A percentile compares a stretch with the other conserved stretches of the same genome.
These are phyloP conservation scores for Cryptosporidium viatorum DNA, from an alignment of 169 alveolate genomes.

Conservation along the genomic window DNA sequence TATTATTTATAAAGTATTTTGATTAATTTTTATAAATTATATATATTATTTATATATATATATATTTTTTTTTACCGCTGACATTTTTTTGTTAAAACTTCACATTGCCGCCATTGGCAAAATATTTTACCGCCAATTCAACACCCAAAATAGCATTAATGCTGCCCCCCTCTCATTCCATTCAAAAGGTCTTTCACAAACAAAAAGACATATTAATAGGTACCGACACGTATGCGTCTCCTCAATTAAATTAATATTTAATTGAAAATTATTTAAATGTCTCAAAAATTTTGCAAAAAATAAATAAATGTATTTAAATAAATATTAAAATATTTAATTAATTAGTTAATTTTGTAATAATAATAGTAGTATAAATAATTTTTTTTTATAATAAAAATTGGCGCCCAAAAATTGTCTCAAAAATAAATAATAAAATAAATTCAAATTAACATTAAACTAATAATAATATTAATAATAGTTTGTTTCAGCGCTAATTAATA, in stretches of 20 bases:
- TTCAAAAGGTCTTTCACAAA: neutral
- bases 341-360: too few species aligned
- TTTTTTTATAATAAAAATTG: neutral
- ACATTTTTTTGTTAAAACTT: too few species aligned
- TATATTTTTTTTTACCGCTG: too few species aligned
- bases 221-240: neutral
- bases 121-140: neutral
- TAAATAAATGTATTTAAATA: too few species aligned
- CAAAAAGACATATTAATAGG: neutral
- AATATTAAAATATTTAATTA: too few species aligned
- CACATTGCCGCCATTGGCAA: neutral
- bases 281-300: neutral
- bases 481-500: neutral
- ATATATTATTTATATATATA: too few species aligned
- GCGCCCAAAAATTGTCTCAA: slow-evolving; percentile 1
- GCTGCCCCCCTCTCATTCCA: neutral
- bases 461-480: neutral
- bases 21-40: too few species aligned
- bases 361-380: too few species aligned
- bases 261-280: neutral
- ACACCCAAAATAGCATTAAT: neutral
- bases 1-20: too few species aligned
- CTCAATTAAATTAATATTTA: too few species aligned
- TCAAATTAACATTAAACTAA: too few species aligned
- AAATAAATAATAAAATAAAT: too few species aligned